Evolutionary conservation across 208 protist genomes (phyloP), one percentile per base, ranked within the genome.

Genomic region (Leishmania braziliensis): DNA sequence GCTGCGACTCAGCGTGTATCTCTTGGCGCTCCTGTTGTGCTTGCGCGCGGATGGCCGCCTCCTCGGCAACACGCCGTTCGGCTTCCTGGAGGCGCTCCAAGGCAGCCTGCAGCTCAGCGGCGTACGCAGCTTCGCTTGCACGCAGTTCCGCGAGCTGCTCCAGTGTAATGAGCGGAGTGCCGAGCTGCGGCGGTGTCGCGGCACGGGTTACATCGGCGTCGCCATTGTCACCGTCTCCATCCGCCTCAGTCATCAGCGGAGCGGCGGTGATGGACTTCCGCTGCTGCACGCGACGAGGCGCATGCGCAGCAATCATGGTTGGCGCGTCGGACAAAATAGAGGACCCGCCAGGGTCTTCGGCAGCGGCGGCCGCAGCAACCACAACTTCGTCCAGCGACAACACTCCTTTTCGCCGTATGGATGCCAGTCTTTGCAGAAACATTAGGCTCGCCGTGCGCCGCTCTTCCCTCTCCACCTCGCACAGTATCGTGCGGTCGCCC

Each of bases 81-180:
- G 92, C 92, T 72, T 95, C 92, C 1, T 73, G 85, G 46, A 95
- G 82, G 5, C 92, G 92, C 23, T 65, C 70, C 56, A 91, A 75
- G 20, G 92, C 87, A 20, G 90, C 82, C 20, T 81, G 68, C 48
- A 95, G 77, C 50, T 92, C 89, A 20, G 86, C 82, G 29, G 87
- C 84, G 50, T 85, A 79, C 29, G 82, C 74, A 43, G 54, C 53
- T 75, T 91, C 88, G 53, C 77, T 68, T 14, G 62, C 70, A 12
- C 80, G 84, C 70, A 91, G 56, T 20, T 89, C 84, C 60, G 78
- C 76, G 2, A 89, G 50, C 69, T 85, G 69, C 73, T 85, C 86
- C 5, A 84, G 71, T 29, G 83, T 77, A 60, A 76, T 76, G 29
- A 76, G 72, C 53, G 72, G 70, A 60, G 80, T 75, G 70, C 8